These are phyloP conservation scores for Croton setiger DNA, from an alignment of 441 rosid species.

Conservation along the genomic window DNA sequence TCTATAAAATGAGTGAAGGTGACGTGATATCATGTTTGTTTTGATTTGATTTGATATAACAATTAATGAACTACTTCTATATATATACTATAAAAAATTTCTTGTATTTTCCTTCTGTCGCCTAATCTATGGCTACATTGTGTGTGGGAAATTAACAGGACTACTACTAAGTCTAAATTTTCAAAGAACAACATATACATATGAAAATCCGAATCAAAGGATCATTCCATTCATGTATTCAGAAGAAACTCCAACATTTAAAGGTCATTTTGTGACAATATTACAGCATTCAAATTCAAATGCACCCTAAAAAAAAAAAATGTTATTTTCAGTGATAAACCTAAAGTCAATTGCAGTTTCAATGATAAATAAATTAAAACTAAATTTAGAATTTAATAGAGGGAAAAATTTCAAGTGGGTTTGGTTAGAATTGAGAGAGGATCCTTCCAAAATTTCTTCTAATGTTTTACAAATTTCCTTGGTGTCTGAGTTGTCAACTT, in stretches of 20 bases:
- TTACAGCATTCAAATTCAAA: not conserved
- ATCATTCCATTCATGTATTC: not conserved
- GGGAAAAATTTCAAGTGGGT: slow-evolving; percentile 24
- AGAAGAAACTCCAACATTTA: too few relatives aligned
- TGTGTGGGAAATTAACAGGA: too few relatives aligned
- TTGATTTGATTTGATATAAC: slow-evolving; percentile 16
- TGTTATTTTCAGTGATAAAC: not conserved
- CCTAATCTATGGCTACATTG: too few relatives aligned
- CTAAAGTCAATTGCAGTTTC: slow-evolving; percentile 28
- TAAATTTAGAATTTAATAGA: not conserved
- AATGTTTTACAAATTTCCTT: slow-evolving; percentile 4
- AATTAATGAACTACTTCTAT: slow-evolving; percentile 4
- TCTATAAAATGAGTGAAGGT: slow-evolving; percentile 14
- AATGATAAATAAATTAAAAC: not conserved
- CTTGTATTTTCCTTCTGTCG: too few relatives aligned
- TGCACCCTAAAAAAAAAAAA: not conserved
- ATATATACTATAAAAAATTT: too few relatives aligned
- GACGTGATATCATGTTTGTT: slow-evolving; percentile 23
- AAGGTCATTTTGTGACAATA: not conserved
- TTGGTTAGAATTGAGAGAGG: slow-evolving; percentile 21
- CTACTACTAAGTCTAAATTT: not conserved
- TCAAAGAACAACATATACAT: not conserved
- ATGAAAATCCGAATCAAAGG: too few relatives aligned
- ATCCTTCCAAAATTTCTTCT: slow-evolving; percentile 9
- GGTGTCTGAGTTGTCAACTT: slow-evolving; percentile 17